Conservation (phyloP, 2,329 filamentous ascomycete species). For the Colletotrichum sp. region DNA sequence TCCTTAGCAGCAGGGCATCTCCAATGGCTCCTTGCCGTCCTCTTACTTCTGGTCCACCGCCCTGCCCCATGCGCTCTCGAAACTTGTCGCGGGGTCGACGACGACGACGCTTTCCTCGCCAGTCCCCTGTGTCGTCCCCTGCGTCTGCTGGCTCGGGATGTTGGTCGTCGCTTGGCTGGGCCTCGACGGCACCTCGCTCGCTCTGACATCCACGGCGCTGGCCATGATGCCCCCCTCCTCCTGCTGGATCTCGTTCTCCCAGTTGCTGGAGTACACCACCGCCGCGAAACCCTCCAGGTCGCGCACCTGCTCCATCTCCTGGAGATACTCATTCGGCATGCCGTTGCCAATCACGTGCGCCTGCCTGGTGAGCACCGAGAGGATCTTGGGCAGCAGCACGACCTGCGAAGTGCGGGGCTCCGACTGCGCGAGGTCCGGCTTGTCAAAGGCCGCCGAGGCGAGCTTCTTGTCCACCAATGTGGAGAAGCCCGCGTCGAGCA, state of each 20-base stretch:
- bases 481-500: slow-evolving; percentile 88
- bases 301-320: slow-evolving; percentile 76
- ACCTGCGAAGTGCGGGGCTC: slow-evolving; percentile 56
- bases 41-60: slow-evolving; percentile 49
- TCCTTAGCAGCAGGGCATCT: neutral
- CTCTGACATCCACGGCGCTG: slow-evolving; percentile 38
- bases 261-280: slow-evolving; percentile 87
- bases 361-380: slow-evolving; percentile 89
- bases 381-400: slow-evolving; percentile 79
- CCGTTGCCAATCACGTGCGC: slow-evolving; percentile 88
- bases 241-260: slow-evolving; percentile 67
- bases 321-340: slow-evolving; percentile 72
- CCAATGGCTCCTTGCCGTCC: neutral
- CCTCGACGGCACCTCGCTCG: slow-evolving; percentile 23
- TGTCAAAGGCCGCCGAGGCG: slow-evolving; percentile 78
- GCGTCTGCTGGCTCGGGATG: slow-evolving; percentile 20
- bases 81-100: slow-evolving; percentile 53
- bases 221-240: slow-evolving; percentile 42
- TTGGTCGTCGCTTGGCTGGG: slow-evolving; percentile 17
- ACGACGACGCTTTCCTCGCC: slow-evolving; percentile 59
- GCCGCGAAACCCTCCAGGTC: slow-evolving; percentile 86
- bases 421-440: slow-evolving; percentile 35
- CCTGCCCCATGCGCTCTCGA: slow-evolving; percentile 75
- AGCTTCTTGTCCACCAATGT: slow-evolving; percentile 84
- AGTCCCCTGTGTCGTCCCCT: slow-evolving; percentile 25